Percentiles rank a stretch among this genome's conserved stretches.
phyloP scores from a whole-genome alignment of 352 stramenopile species.

The Globisporangium paroecandrum region DNA sequence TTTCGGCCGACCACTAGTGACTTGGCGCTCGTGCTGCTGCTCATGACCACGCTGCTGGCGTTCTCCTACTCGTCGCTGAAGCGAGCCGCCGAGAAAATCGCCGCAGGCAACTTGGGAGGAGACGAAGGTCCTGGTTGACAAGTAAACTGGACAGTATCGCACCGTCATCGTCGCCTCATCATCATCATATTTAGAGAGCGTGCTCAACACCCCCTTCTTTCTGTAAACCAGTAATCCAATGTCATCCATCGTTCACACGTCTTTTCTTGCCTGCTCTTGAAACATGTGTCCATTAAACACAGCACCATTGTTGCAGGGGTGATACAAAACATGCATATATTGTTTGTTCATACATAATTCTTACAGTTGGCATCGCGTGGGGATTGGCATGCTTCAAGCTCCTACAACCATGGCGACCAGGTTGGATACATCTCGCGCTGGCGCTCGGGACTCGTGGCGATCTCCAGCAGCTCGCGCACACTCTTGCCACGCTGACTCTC shows the following conservation, averaged over 20 bases:
- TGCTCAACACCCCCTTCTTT: background rate
- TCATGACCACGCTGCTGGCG: constrained; percentile 54
- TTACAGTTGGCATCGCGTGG: background rate
- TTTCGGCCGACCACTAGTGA: constrained; percentile 49
- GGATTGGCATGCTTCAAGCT: background rate
- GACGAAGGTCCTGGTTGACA: constrained; percentile 1
- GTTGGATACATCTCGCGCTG: constrained; percentile 87
- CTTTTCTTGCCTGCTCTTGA: background rate
- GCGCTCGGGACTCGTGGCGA: constrained; percentile 74
- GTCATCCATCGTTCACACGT: constrained; percentile 6
- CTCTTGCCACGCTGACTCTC: constrained; percentile 65
- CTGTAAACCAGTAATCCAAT: constrained; percentile 10
- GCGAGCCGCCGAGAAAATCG: constrained; percentile 24
- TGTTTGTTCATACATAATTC: constrained; percentile 5
- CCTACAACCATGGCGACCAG: constrained; percentile 85
- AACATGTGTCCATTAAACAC: background rate
- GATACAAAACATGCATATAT: background rate
- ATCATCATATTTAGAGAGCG: constrained; percentile 13
- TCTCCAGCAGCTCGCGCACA: constrained; percentile 77
- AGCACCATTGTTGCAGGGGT: background rate
- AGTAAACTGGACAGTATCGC: background rate
- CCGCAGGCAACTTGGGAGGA: constrained; percentile 1
- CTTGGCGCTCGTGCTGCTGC: constrained; percentile 58
- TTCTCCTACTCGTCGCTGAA: constrained; percentile 52
- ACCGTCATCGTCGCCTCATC: constrained; percentile 1